Evolutionary conservation across 805 yeast species (phyloP), one percentile per base, ranked within the genome.

Genomic region (Ogataea trehalophila): DNA sequence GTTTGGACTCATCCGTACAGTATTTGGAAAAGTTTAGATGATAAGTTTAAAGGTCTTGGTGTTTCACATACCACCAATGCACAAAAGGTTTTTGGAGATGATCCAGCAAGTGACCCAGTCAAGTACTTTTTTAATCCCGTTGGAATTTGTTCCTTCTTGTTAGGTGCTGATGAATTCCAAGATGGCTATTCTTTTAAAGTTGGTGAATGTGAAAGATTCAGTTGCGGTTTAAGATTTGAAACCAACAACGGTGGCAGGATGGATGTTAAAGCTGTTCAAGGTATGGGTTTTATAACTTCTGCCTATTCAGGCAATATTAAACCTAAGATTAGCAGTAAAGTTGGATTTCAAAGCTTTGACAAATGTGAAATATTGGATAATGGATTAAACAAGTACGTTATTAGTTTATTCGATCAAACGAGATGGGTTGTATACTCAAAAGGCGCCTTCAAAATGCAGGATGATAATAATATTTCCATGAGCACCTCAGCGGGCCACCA

Each of bases 1-100:
- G 76, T 81, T 0, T 87, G 91, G 90, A 80, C 92, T 0, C 89
- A 85, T 55, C 96, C 96, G 1, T 87, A 86, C 59, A 79, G 87
- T 31, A 67, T 85, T 6, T 87, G 91, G 92, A 74, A 75, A 52
- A 69, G 83, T 8, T 54, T 46, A 4, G 69, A 65, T 42, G 62
- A 61, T 18, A 54, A 57, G 17, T 72, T 64, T 46, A 65, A 64
- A 42, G 95, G 95, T 2, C 60, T 87, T 44, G 90, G 87, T 1
- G 70, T 85, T 42, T 75, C 86, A 29, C 89, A 87, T 56, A 77
- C 84, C 1, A 71, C 72, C 4, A 72, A 74, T 2, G 56, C 70
- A 6, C 88, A 85, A 54, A 66, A 78, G 50, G 95, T 86, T 2
- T 83, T 70, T 63, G 95, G 90, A 1, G 85, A 84, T 7, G 85